Conservation (phyloP, 2,329 filamentous ascomycete genomes). For the Periglandula ipomoeae region DNA sequence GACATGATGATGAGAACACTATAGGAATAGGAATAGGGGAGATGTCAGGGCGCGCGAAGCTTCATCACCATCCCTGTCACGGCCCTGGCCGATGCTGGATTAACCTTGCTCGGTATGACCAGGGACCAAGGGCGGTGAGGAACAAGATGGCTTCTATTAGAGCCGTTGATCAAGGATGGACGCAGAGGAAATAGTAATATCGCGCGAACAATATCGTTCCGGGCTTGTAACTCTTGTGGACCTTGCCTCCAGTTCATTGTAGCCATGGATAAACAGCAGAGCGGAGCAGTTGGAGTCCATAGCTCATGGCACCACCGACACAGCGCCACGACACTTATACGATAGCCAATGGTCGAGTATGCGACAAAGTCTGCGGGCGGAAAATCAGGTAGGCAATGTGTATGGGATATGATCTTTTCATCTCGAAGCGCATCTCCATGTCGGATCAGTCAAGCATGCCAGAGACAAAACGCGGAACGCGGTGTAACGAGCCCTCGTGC, state of each 20-base stretch:
- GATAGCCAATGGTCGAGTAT: no score
- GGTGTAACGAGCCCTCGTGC: not conserved
- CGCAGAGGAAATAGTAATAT: not conserved
- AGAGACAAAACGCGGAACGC: not conserved
- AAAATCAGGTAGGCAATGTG: no score
- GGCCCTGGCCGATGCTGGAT: constrained; percentile 1
- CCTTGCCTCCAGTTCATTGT: not conserved
- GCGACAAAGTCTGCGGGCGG: no score
- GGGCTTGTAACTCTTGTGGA: not conserved
- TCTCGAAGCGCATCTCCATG: not conserved
- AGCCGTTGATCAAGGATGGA: not conserved
- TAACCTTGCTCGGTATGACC: not conserved
- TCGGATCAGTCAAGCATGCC: not conserved
- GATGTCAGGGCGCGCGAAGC: no score
- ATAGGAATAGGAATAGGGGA: not conserved
- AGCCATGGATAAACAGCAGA: not conserved
- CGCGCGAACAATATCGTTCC: not conserved
- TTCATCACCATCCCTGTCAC: constrained; percentile 4
- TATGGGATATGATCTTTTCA: not conserved
- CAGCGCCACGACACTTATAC: not conserved
- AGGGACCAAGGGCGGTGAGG: constrained; percentile 6
- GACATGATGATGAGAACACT: not conserved
- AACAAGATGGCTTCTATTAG: not conserved
- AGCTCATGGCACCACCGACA: not conserved
- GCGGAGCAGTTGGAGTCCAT: not conserved